Percentiles rank a stretch among this genome's conserved stretches.
Evolutionary conservation across 2,329 filamentous ascomycete species (phyloP).

Genomic region (Xenoacremonium recifei): DNA sequence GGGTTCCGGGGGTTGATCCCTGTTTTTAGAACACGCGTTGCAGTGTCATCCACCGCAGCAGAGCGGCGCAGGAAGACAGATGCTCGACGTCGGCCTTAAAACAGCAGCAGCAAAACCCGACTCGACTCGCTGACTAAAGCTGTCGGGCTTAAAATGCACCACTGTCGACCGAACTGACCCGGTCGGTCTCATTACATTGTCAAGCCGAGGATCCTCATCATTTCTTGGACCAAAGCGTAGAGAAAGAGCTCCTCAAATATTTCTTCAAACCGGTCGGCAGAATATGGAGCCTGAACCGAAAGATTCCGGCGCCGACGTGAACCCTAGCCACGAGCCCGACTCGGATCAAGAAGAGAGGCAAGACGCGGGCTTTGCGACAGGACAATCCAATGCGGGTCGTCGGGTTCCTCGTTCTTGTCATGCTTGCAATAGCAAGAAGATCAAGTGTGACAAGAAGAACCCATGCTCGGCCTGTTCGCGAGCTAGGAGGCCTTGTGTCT

Average conservation of each 20-base stretch:
- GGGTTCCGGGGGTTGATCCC: not conserved
- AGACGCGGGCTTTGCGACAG: not conserved
- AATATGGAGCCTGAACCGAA: not conserved
- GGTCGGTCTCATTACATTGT: no score
- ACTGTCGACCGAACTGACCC: not conserved
- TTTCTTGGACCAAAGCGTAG: not conserved
- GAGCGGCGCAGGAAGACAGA: no score
- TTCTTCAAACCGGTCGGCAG: not conserved
- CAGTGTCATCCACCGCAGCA: no score
- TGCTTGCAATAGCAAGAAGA: conserved; percentile 30
- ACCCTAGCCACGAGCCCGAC: not conserved
- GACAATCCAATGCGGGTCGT: not conserved
- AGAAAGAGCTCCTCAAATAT: not conserved
- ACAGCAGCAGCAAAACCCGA: not conserved
- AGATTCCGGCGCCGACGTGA: not conserved
- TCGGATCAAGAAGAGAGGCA: not conserved
- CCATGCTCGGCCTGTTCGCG: conserved; percentile 26
- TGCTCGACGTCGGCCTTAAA: conserved; percentile 3
- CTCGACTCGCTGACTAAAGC: not conserved
- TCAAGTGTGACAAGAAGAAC: conserved; percentile 30
- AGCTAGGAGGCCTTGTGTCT: conserved; percentile 16
- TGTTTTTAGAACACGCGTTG: no score
- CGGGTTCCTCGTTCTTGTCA: conserved; percentile 20
- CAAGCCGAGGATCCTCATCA: no score
- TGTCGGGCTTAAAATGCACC: not conserved